Conservation (phyloP, 352 stramenopile species). For the Phytophthora constricta region DNA sequence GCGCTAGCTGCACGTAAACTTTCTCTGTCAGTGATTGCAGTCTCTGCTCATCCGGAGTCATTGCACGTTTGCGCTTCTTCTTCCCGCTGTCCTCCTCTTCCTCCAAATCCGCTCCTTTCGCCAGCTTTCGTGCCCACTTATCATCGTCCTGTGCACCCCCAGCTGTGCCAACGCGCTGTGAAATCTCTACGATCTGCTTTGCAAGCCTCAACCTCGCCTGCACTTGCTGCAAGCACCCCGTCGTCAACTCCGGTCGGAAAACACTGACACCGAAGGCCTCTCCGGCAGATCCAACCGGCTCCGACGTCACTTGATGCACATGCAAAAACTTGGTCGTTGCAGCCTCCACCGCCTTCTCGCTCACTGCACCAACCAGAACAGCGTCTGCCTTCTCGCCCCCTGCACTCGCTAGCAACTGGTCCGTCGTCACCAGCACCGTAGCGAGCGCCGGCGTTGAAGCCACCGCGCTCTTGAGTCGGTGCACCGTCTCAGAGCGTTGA, state of each 20-base stretch:
- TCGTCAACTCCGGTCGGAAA: constrained; percentile 40
- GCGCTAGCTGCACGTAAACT: constrained; percentile 62
- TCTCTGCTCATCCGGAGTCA: constrained; percentile 72
- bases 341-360: constrained; percentile 11
- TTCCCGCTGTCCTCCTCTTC: constrained; percentile 49
- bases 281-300: not conserved
- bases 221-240: constrained; percentile 48
- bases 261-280: constrained; percentile 12
- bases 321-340: constrained; percentile 48
- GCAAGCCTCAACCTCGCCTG: constrained; percentile 63
- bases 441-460: constrained; percentile 21
- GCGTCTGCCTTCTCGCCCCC: constrained; percentile 42
- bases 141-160: constrained; percentile 37
- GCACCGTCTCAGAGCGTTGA: constrained; percentile 60
- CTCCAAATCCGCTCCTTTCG: constrained; percentile 58
- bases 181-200: constrained; percentile 57
- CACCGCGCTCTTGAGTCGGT: constrained; percentile 40
- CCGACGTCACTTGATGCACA: constrained; percentile 30
- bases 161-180: constrained; percentile 45
- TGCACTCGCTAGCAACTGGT: constrained; percentile 55
- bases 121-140: constrained; percentile 70
- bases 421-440: constrained; percentile 64
- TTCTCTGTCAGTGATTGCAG: constrained; percentile 77
- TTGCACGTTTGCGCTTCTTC: constrained; percentile 49
- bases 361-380: constrained; percentile 39